Conservation (phyloP, 2,329 filamentous ascomycete species). For the Pseudogymnoascus sp. region DNA sequence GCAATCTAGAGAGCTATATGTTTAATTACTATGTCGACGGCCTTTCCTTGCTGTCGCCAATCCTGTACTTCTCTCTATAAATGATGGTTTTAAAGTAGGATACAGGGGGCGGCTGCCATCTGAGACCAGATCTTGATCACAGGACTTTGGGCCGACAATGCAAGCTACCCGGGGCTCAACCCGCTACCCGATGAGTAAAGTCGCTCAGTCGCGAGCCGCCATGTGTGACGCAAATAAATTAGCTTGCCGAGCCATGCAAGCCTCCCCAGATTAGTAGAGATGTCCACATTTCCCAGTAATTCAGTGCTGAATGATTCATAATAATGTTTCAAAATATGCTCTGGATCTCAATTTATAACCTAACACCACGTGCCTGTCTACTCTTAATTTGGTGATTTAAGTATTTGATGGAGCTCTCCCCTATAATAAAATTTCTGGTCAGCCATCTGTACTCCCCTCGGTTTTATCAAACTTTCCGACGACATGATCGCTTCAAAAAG, state of each 20-base stretch:
- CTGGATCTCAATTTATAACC: not conserved
- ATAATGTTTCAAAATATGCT: not conserved
- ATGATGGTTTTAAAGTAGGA: not conserved
- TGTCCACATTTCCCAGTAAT: not conserved
- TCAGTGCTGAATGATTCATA: not conserved
- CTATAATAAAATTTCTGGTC: not conserved
- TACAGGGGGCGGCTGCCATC: not conserved
- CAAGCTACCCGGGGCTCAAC: not conserved
- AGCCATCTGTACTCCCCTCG: not conserved
- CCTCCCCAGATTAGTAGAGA: not conserved
- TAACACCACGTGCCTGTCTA: not conserved
- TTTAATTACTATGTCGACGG: not conserved
- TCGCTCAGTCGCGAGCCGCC: not conserved
- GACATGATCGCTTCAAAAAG: conserved; percentile 6
- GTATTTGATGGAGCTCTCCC: not conserved
- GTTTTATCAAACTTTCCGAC: not conserved
- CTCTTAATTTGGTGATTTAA: not conserved
- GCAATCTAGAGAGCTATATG: not conserved
- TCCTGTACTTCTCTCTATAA: not conserved
- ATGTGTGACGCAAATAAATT: not conserved
- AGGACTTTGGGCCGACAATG: not conserved
- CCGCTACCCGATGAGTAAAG: not conserved
- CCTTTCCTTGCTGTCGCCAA: not conserved
- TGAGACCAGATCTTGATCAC: not conserved
- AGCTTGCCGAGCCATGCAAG: not conserved